Evolutionary conservation across 768 basidiomycete genomes (phyloP).

Genomic region (Termitomyces sp.): DNA sequence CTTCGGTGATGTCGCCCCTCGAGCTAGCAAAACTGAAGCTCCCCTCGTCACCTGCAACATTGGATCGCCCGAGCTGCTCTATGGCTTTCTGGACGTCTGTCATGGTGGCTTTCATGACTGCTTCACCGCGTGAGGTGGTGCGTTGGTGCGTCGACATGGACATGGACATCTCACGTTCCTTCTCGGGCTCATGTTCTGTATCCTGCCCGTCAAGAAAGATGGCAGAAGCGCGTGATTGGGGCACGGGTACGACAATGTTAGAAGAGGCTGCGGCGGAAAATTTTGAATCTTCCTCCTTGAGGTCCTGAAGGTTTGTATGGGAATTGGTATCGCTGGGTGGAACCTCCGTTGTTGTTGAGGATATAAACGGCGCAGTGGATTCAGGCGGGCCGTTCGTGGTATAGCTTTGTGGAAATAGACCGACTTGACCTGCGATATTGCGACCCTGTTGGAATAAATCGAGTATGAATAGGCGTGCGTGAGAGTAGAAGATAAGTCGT

Average conservation of each 20-base stretch:
- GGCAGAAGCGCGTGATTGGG: conserved; percentile 32
- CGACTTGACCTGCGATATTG: conserved; percentile 75
- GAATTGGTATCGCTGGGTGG: conserved; percentile 8
- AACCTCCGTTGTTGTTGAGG: conserved; percentile 15
- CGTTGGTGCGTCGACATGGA: conserved; percentile 18
- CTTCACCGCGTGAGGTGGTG: conserved; percentile 28
- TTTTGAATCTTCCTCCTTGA: conserved; percentile 42
- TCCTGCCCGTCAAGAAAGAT: conserved; percentile 18
- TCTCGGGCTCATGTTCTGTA: conserved; percentile 5
- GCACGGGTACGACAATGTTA: conserved; percentile 30
- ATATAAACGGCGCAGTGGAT: conserved; percentile 18
- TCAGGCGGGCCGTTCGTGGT: conserved; percentile 58
- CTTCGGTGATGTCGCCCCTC: conserved; percentile 50
- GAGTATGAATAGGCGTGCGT: conserved; percentile 8
- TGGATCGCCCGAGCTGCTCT: conserved; percentile 64
- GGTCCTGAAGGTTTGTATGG: conserved; percentile 32
- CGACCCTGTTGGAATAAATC: conserved; percentile 56
- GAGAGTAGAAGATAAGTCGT: background rate
- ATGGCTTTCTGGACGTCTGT: conserved; percentile 90
- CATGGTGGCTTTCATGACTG: conserved; percentile 83
- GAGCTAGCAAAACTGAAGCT: conserved; percentile 79
- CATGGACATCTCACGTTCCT: conserved; percentile 16
- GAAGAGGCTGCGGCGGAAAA: conserved; percentile 14
- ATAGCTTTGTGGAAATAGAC: conserved; percentile 89
- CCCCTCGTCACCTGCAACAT: conserved; percentile 45